Conservation (phyloP, 1,139 yeast genomes). For the Pneumocystis sp. region DNA sequence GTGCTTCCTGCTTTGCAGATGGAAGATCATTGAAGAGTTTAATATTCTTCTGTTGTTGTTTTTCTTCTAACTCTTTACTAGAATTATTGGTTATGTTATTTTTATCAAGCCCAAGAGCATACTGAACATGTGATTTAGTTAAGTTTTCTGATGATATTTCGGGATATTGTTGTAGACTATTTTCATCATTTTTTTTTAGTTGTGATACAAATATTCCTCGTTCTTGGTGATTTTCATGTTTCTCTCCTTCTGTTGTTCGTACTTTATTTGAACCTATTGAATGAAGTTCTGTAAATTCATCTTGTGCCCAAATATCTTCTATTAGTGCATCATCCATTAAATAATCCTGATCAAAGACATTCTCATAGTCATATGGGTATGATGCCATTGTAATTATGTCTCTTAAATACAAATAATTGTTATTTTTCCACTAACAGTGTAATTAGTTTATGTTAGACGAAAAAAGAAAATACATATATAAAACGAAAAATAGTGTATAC, state of each 20-base stretch:
- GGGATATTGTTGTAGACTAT: background rate
- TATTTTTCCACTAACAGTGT: background rate
- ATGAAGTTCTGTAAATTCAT: background rate
- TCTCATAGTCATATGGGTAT: background rate
- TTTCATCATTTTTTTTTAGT: background rate
- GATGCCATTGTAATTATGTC: background rate
- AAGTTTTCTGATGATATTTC: background rate
- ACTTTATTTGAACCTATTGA: background rate
- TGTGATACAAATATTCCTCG: background rate
- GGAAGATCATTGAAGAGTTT: constrained; percentile 34
- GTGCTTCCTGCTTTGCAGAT: constrained; percentile 61
- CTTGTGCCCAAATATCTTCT: background rate
- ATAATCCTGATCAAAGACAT: background rate
- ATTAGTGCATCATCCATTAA: background rate
- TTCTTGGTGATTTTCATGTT: background rate
- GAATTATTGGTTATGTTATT: background rate
- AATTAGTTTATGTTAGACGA: background rate
- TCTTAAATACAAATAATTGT: background rate
- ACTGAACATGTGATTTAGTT: background rate
- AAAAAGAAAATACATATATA: background rate
- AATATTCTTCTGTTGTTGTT: background rate
- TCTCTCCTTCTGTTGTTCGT: background rate
- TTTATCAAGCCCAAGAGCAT: background rate
- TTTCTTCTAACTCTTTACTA: background rate
- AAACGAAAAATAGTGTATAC: background rate